phyloP scores from a whole-genome alignment of 2,329 filamentous ascomycete species.

The Purpureocillium lavendulum region DNA sequence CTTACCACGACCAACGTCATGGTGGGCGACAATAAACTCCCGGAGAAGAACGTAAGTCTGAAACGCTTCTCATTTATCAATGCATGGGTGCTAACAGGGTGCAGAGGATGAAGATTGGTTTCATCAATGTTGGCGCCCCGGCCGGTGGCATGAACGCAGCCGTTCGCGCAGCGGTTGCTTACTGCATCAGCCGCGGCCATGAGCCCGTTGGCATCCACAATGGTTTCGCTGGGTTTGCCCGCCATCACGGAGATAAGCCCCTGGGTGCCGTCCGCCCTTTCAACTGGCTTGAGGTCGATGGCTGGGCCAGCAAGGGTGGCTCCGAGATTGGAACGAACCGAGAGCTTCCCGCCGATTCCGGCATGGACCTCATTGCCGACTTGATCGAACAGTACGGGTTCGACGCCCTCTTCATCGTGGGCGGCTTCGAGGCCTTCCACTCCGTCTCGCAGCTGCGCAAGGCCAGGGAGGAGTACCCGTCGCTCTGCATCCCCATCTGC shows the following conservation, averaged over 20 bases:
- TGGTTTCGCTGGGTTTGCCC: constrained; percentile 86
- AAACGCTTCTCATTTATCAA: neutral
- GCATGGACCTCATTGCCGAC: constrained; percentile 73
- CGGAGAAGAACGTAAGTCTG: constrained; percentile 57
- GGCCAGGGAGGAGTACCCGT: constrained; percentile 68
- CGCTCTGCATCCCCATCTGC: constrained; percentile 86
- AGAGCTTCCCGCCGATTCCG: constrained; percentile 76
- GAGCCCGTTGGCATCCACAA: constrained; percentile 91
- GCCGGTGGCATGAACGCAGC: constrained; percentile 98
- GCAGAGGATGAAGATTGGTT: constrained; percentile 83
- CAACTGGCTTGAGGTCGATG: constrained; percentile 87
- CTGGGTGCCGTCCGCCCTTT: constrained; percentile 77
- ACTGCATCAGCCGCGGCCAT: constrained; percentile 87
- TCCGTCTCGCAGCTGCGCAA: constrained; percentile 80
- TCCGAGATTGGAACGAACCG: constrained; percentile 98
- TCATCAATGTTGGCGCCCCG: constrained; percentile 93
- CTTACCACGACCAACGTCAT: constrained; percentile 82
- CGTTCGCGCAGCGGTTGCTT: constrained; percentile 84
- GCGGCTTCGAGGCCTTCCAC: constrained; percentile 95
- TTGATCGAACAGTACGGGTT: constrained; percentile 83
- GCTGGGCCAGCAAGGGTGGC: constrained; percentile 92
- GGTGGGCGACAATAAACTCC: constrained; percentile 57
- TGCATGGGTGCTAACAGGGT: constrained; percentile 17
- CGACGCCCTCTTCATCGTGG: constrained; percentile 84
- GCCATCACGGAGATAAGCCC: constrained; percentile 80